Percentiles rank a stretch among this genome's conserved stretches.
phyloP scores from a whole-genome alignment of 371 early-diverging fungal genomes.

The Coemansia sp. region DNA sequence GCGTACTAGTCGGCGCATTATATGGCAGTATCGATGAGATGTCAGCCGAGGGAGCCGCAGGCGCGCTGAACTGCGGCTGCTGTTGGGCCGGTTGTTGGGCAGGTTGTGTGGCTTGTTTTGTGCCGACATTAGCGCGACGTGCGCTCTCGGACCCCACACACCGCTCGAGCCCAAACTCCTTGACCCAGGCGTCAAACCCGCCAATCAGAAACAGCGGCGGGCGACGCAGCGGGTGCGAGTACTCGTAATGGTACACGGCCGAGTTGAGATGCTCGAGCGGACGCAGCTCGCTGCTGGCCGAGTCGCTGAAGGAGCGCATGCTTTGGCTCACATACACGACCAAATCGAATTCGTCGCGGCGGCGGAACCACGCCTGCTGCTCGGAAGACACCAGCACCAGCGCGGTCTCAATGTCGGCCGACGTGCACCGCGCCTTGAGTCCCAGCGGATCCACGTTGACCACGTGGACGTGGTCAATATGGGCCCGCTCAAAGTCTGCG shows the following conservation, averaged over 20 bases:
- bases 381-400: constrained; percentile 52
- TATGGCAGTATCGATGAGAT: constrained; percentile 3
- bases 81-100: neutral
- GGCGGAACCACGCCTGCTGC: constrained; percentile 62
- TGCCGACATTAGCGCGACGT: neutral
- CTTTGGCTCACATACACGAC: constrained; percentile 74
- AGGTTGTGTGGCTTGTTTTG: too few species aligned
- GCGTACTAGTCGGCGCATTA: constrained; percentile 4
- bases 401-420: constrained; percentile 54
- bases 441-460: constrained; percentile 83
- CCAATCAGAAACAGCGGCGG: constrained; percentile 72
- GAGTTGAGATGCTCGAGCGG: constrained; percentile 52
- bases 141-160: constrained; percentile 35
- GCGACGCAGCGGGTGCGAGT: constrained; percentile 52
- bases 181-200: constrained; percentile 75
- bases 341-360: constrained; percentile 69
- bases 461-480: constrained; percentile 66
- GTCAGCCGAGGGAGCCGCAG: neutral
- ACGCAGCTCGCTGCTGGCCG: constrained; percentile 18
- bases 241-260: constrained; percentile 66
- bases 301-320: constrained; percentile 32
- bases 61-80: neutral
- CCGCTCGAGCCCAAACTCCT: constrained; percentile 44
- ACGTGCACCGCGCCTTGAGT: constrained; percentile 59
- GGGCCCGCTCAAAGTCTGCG: constrained; percentile 67